phyloP scores from a whole-genome alignment of 2,329 filamentous ascomycete genomes.

The Apiospora marii region DNA sequence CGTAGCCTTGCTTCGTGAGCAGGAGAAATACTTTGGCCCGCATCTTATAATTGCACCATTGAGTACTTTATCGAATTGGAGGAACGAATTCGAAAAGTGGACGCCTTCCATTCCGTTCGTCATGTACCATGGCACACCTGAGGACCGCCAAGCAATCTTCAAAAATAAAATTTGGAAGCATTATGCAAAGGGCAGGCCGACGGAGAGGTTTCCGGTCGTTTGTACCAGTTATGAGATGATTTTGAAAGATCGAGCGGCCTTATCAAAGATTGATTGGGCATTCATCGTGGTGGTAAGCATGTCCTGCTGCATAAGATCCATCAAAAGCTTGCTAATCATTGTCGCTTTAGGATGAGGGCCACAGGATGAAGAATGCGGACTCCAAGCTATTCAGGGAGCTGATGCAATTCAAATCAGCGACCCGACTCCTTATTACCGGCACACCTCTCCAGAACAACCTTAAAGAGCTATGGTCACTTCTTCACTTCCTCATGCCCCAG shows the following conservation, averaged over 20 bases:
- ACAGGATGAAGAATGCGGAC: constrained; percentile 98
- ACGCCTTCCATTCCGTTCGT: constrained; percentile 85
- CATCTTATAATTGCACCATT: constrained; percentile 97
- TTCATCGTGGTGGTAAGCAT: constrained; percentile 88
- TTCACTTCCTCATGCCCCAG: constrained; percentile 95
- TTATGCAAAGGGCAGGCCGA: constrained; percentile 76
- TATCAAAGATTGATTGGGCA: constrained; percentile 90
- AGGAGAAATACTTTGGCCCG: constrained; percentile 83
- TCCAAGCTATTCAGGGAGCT: constrained; percentile 96
- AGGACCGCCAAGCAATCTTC: constrained; percentile 79
- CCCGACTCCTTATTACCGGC: constrained; percentile 95
- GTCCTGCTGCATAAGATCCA: constrained; percentile 70
- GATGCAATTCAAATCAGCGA: constrained; percentile 92
- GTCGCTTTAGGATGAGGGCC: constrained; percentile 99
- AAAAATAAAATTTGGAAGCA: constrained; percentile 73
- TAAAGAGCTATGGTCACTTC: constrained; percentile 93
- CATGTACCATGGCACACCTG: constrained; percentile 95
- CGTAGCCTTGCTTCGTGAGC: constrained; percentile 96
- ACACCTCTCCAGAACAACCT: constrained; percentile 98
- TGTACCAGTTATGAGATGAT: constrained; percentile 98
- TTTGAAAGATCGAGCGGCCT: constrained; percentile 82
- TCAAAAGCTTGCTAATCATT: constrained; percentile 71
- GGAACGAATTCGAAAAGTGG: constrained; percentile 98
- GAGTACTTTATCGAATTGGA: constrained; percentile 98
- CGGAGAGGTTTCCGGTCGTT: constrained; percentile 93